Base-by-base conservation (phyloP, 768 basidiomycete species). In the Leccinum olivaceopallidum region DNA sequence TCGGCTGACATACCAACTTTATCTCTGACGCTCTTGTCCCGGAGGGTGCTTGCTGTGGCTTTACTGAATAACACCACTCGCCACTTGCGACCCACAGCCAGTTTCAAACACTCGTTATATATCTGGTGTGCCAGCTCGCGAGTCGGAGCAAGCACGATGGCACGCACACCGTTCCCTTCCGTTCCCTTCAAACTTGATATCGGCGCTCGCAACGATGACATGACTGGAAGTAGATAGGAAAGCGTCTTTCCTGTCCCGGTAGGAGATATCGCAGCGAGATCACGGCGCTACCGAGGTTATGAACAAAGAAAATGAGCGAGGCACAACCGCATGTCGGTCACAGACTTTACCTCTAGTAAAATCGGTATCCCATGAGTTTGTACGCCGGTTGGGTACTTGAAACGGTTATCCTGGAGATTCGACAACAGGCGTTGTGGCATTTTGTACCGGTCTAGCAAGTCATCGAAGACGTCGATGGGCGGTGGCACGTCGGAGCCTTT, bases 201-300 rank as follows among this genome's bases (percentile, higher is more conserved):
- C 6, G 92, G 92, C 4, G 79, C 73, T 14, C 75, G 76, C 6
- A 94, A 75, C 18, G 78, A 73, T 12, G 85, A 78, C 60, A 98
- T 82, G 24, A 94, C 80, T 0, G 97, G 95, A 16, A 97, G 76
- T 14, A 97, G 80, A 74, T 98, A 99, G 0, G 95, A 85, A 6
- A 98, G 80, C 1, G 97, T 99, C 79, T 99, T 99, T 61, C 97
- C 97, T 10, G 93, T 95, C 54, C 97, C 97, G 6, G 97, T 99
- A 0, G 97, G 97, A 1, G 97, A 97, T 20, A 98, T 90, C 30
- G 95, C 96, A 56, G 92, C 88, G 24, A 97, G 80, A 74, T 99
- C 96, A 59, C 92, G 86, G 62, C 79, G 80, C 92, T 92, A 60
- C 30, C 24, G 44, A 51, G 13, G 37, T 28, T 22, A 55, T 57